Percentiles rank a stretch among this genome's conserved stretches.
These are phyloP conservation scores for Calonectria montana DNA, from an alignment of 2,329 filamentous ascomycete species.

Conservation along the genomic window DNA sequence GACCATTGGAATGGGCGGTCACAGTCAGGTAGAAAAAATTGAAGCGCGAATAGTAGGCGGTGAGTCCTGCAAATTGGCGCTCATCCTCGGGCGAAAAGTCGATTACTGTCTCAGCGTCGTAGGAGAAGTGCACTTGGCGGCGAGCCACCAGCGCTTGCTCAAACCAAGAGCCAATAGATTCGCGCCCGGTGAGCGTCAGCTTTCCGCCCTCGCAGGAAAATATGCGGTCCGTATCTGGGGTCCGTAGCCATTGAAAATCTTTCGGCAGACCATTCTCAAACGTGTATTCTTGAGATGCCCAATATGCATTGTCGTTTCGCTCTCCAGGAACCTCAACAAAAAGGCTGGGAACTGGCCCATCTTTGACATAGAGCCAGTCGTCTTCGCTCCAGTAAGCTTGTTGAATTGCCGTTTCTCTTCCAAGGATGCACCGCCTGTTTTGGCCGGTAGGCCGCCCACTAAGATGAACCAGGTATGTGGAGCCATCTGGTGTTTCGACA, in stretches of 20 bases:
- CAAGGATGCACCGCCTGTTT: constrained; percentile 63
- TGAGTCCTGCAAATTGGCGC: constrained; percentile 70
- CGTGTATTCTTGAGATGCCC: constrained; percentile 60
- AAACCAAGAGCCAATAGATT: constrained; percentile 68
- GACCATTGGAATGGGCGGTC: constrained; percentile 65
- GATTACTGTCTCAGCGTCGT: constrained; percentile 67
- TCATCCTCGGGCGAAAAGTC: constrained; percentile 67
- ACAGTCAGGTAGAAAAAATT: constrained; percentile 75
- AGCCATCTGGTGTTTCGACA: constrained; percentile 64
- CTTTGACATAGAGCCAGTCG: constrained; percentile 72
- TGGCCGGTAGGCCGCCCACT: constrained; percentile 63
- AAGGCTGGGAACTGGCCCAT: constrained; percentile 66
- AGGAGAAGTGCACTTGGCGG: constrained; percentile 69
- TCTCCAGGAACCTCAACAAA: constrained; percentile 61
- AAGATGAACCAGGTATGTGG: constrained; percentile 66
- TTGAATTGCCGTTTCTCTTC: constrained; percentile 68
- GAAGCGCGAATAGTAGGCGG: constrained; percentile 72
- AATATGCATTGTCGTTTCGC: constrained; percentile 61
- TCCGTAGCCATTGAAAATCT: constrained; percentile 69
- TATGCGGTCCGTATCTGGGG: constrained; percentile 65
- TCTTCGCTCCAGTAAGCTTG: constrained; percentile 69
- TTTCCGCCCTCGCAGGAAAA: constrained; percentile 54
- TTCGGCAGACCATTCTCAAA: constrained; percentile 59
- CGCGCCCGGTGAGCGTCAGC: constrained; percentile 62
- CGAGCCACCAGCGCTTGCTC: constrained; percentile 67